A percentile compares a stretch with the other conserved stretches of the same genome.
Conservation (phyloP, 371 early-diverging fungal genomes). For the Mortierella sp. region DNA sequence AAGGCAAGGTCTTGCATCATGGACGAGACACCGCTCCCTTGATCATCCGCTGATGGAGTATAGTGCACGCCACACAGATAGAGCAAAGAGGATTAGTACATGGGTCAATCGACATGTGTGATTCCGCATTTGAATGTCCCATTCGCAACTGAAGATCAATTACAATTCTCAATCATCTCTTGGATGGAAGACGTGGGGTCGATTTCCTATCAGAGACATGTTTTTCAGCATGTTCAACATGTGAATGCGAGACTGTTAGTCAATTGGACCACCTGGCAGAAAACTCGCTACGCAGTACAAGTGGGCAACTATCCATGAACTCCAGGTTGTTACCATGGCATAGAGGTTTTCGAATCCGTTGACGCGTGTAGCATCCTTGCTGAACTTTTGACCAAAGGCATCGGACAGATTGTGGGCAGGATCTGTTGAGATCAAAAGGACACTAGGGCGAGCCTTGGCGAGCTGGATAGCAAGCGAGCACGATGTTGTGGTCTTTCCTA, state of each 20-base stretch:
- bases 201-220: constrained; percentile 83
- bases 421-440: constrained; percentile 97
- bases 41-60: constrained; percentile 65
- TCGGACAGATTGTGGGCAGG: constrained; percentile 99
- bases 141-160: too few species aligned
- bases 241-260: background rate
- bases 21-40: constrained; percentile 83
- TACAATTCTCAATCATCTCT: constrained; percentile 95
- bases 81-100: too few species aligned
- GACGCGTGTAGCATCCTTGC: constrained; percentile 94
- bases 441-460: constrained; percentile 90
- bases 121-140: constrained; percentile 7
- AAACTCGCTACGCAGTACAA: too few species aligned
- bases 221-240: too few species aligned
- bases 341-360: constrained; percentile 94
- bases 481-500: constrained; percentile 76
- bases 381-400: constrained; percentile 98
- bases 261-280: background rate
- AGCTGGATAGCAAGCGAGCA: constrained; percentile 94
- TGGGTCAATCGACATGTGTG: too few species aligned
- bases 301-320: too few species aligned
- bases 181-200: constrained; percentile 96
- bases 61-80: too few species aligned
- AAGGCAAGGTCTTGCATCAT: constrained; percentile 97
- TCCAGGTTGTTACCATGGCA: constrained; percentile 83